Evolutionary conservation across 2,329 filamentous ascomycete genomes (phyloP).

Genomic region (Sphaceloma murrayae): DNA sequence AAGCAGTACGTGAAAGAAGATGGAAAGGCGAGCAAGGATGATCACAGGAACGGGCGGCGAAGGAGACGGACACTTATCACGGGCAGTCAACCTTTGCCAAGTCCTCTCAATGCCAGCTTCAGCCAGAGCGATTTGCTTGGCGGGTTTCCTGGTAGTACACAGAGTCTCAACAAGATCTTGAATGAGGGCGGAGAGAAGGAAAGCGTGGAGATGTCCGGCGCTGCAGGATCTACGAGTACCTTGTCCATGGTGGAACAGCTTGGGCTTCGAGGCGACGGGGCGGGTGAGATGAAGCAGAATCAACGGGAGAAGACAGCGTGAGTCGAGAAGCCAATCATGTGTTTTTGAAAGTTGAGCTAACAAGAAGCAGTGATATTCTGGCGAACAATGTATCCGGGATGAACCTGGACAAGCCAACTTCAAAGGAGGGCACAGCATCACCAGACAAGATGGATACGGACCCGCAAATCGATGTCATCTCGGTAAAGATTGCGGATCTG

Average conservation of each 20-base stretch:
- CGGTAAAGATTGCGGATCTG: slow-evolving; percentile 96
- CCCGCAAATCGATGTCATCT: slow-evolving; percentile 65
- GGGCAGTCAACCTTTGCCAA: slow-evolving; percentile 90
- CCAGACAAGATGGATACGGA: slow-evolving; percentile 56
- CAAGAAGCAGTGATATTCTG: slow-evolving; percentile 54
- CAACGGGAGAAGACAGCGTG: slow-evolving; percentile 91
- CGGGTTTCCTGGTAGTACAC: slow-evolving; percentile 48
- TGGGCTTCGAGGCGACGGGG: slow-evolving; percentile 45
- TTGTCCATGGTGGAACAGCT: slow-evolving; percentile 52
- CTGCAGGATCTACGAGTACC: slow-evolving; percentile 39
- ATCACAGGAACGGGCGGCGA: slow-evolving; percentile 82
- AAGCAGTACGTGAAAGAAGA: slow-evolving; percentile 90
- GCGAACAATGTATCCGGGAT: slow-evolving; percentile 92
- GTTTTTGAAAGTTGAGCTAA: too few species aligned
- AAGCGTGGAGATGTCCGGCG: slow-evolving; percentile 46
- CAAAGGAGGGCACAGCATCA: slow-evolving; percentile 38
- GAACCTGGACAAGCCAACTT: slow-evolving; percentile 67
- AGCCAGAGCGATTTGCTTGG: slow-evolving; percentile 59
- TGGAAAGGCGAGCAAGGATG: slow-evolving; percentile 60
- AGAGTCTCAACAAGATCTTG: slow-evolving; percentile 76
- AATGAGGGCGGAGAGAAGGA: slow-evolving; percentile 48
- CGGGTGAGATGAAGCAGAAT: slow-evolving; percentile 55
- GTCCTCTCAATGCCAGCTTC: slow-evolving; percentile 86
- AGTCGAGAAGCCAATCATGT: too few species aligned
- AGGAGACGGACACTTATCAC: slow-evolving; percentile 90